Evolutionary conservation across 106 monocot genomes (phyloP).

Genomic region (Dactylorhiza incarnata): DNA sequence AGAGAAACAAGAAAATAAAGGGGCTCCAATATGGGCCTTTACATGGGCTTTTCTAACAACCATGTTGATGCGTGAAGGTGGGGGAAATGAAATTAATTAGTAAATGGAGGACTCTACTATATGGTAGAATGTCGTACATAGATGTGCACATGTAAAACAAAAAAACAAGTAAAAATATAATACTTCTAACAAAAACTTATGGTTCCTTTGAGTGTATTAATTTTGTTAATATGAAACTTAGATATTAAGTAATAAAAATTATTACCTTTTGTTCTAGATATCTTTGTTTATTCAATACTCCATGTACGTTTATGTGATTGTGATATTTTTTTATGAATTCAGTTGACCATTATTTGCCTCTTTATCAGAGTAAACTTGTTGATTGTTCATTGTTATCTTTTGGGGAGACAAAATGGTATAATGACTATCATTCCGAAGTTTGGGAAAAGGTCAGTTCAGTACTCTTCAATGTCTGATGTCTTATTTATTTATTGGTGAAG

Average conservation of each 20-base stretch:
- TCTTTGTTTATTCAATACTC: conserved; percentile 1
- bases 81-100: too few relatives aligned
- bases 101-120: too few relatives aligned
- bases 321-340: neutral
- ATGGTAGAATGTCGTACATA: too few relatives aligned
- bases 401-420: conserved; percentile 71
- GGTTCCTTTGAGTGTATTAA: too few relatives aligned
- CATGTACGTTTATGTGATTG: neutral
- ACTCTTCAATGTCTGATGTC: neutral
- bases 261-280: neutral
- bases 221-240: too few relatives aligned
- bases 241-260: neutral
- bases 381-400: conserved; percentile 55
- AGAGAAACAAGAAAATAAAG: too few relatives aligned
- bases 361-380: conserved; percentile 65
- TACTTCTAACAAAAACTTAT: too few relatives aligned
- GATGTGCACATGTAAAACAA: too few relatives aligned
- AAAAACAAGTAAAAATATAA: too few relatives aligned
- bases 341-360: neutral
- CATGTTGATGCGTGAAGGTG: too few relatives aligned
- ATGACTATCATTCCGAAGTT: conserved; percentile 81
- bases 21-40: too few relatives aligned
- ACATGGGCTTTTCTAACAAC: too few relatives aligned
- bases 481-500: neutral
- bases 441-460: conserved; percentile 80